Base-by-base conservation (phyloP, 140 eudicot genomes). In the Anethum foeniculum region DNA sequence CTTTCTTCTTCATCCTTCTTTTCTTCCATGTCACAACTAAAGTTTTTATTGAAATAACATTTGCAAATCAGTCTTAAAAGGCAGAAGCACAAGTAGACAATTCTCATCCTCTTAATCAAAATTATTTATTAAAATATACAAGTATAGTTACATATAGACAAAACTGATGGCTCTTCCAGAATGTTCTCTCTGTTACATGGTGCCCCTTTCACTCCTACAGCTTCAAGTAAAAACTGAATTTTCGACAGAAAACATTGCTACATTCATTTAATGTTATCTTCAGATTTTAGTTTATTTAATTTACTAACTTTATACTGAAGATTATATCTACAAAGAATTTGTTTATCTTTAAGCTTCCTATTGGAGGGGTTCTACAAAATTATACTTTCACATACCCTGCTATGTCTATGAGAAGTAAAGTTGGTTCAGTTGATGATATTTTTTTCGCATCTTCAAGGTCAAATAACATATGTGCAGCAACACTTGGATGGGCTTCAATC, bases 1-100 rank as follows among this genome's bases (percentile, higher is more conserved):
- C 99, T 95, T 77, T 92, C 99, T 89, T 95, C 99, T 84, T 90
- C 99, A 81, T 95, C 99, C 83, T 92, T 95, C 84, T 95, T 95
- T 86, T 95, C 99, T 79, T 95, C 99, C 99, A 95, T 90, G 79
- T 95, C 97, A 85, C 97, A 95, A 13, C 99, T 95, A 83, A 60
- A 85, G 75, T 23, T 68, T 5, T 47, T 21, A 71, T 23, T 38
- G 19, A 43, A 44, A 28, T 46, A 30, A n/a, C 44, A 34, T 62
- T 48, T 47, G 46, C 23, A 25, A 27, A 48, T 60, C 60, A 72
- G 30, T 67, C 73, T 44, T 47, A n/a, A 47, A 14, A n/a, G 23
- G 52, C 79, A 47, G 79, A 75, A 47, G 18, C 41, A 1, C 27
- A 75, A 25, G 64, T 9, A 75, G 30, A 15, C 79, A 9, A 27